These are phyloP conservation scores for Apophysomyces ossiformis DNA, from an alignment of 371 early-diverging fungal genomes.

Conservation along the genomic window DNA sequence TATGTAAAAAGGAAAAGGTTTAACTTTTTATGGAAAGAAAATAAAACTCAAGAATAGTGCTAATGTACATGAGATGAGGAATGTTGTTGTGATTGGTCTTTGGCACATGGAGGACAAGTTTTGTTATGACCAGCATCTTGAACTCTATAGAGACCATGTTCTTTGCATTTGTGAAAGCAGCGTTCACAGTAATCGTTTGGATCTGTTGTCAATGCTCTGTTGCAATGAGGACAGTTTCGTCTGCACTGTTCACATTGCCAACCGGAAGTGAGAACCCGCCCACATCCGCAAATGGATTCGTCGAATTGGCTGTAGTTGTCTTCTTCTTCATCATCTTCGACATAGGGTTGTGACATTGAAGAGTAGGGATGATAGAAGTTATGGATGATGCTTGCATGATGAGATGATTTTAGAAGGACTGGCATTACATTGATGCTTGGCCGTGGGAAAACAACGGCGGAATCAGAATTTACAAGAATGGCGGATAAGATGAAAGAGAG, in stretches of 20 bases:
- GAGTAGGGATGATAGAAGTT: not conserved
- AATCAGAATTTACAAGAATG: not conserved
- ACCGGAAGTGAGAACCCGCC: slow-evolving; percentile 30
- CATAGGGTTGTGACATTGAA: not conserved
- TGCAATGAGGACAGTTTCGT: slow-evolving; percentile 33
- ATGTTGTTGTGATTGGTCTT: not conserved
- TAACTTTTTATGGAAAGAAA: not conserved
- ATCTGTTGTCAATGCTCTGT: slow-evolving; percentile 32
- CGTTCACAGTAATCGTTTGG: slow-evolving; percentile 37
- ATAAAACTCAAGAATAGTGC: not conserved
- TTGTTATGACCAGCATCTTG: slow-evolving; percentile 6
- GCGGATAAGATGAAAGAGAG: not conserved
- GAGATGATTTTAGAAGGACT: not conserved
- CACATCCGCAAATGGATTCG: slow-evolving; percentile 30
- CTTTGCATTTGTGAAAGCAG: slow-evolving; percentile 32
- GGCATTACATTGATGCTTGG: slow-evolving; percentile 1
- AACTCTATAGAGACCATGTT: slow-evolving; percentile 21
- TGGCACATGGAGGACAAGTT: slow-evolving; percentile 2
- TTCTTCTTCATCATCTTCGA: not conserved
- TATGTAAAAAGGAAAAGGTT: no score
- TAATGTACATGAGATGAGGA: slow-evolving; percentile 8
- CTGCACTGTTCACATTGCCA: slow-evolving; percentile 42
- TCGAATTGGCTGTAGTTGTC: not conserved
- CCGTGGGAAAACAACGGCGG: slow-evolving; percentile 2
- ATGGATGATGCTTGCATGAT: not conserved